Percentiles rank a stretch among this genome's conserved stretches.
Evolutionary conservation across 495 filamentous ascomycete genomes (phyloP).

Genomic region (Stereocaulon alpinum): DNA sequence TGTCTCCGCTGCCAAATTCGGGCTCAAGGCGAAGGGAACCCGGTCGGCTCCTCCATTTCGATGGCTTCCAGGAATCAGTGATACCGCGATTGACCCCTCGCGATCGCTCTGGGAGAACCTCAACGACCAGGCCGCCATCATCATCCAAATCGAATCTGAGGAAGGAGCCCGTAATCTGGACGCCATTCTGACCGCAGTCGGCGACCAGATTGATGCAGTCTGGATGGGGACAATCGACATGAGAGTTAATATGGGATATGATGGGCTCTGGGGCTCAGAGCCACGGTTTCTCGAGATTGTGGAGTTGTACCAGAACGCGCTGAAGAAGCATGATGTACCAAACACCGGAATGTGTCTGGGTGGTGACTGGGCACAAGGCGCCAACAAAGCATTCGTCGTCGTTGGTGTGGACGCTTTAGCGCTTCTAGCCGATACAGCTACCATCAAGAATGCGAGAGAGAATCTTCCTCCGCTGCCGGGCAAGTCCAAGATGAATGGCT

Average conservation of each 20-base stretch:
- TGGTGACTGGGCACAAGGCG: neutral
- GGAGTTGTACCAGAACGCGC: constrained; percentile 24
- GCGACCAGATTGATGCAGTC: constrained; percentile 32
- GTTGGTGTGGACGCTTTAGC: neutral
- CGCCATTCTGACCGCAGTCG: constrained; percentile 36
- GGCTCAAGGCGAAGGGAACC: constrained; percentile 25
- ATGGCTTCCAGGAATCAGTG: constrained; percentile 28
- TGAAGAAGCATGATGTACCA: constrained; percentile 37
- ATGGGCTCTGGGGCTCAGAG: constrained; percentile 25
- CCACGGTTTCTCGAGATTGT: constrained; percentile 32
- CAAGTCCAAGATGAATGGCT: neutral
- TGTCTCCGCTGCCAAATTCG: constrained; percentile 41
- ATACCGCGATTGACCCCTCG: constrained; percentile 21
- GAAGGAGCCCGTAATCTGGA: constrained; percentile 45
- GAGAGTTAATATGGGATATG: constrained; percentile 33
- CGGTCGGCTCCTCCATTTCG: constrained; percentile 37
- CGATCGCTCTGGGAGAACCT: constrained; percentile 28
- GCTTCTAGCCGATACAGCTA: neutral
- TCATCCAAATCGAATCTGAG: constrained; percentile 42
- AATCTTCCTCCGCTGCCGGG: neutral
- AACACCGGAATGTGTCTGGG: constrained; percentile 20
- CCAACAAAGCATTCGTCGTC: neutral
- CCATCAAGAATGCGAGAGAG: neutral
- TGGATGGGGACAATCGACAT: constrained; percentile 37
- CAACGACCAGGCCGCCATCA: constrained; percentile 37